Percentiles rank a stretch among this genome's conserved stretches.
Evolutionary conservation across 1,284 basidiomycete genomes (phyloP).

Genomic region (Ganoderma multipileum): DNA sequence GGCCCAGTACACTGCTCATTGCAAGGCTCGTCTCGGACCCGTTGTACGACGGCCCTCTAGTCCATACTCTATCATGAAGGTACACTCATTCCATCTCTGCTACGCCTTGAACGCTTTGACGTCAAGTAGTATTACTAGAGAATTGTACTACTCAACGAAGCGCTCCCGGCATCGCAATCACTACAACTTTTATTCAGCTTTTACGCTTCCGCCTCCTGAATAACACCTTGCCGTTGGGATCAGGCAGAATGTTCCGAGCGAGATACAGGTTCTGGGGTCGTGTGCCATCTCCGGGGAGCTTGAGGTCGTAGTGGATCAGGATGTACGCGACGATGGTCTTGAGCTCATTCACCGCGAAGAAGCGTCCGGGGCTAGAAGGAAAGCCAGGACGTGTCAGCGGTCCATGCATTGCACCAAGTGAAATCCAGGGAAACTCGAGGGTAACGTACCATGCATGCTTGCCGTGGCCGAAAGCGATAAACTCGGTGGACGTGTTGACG

Average conservation of each 20-base stretch:
- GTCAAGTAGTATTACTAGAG: neutral
- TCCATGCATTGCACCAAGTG: no score
- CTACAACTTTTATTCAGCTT: constrained; percentile 5
- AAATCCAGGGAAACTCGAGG: neutral
- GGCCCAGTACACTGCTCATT: no score
- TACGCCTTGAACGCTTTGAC: no score
- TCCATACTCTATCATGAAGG: no score
- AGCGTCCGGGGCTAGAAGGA: constrained; percentile 44
- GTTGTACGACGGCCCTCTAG: no score
- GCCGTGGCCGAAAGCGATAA: constrained; percentile 36
- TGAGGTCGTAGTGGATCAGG: constrained; percentile 50
- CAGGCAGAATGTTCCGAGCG: constrained; percentile 18
- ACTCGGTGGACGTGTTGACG: constrained; percentile 31
- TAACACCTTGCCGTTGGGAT: constrained; percentile 23
- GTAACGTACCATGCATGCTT: constrained; percentile 11
- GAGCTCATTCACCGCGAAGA: constrained; percentile 50
- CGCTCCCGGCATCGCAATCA: no score
- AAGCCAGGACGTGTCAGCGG: neutral
- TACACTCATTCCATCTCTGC: no score
- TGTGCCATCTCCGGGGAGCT: constrained; percentile 36
- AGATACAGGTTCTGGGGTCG: constrained; percentile 31
- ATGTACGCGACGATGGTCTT: constrained; percentile 51
- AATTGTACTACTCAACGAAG: neutral
- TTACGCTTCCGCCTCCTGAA: constrained; percentile 30
- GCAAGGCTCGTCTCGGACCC: no score